Base-by-base conservation (phyloP, 1,284 basidiomycete species). In the Lentinula novae-zelandiae region DNA sequence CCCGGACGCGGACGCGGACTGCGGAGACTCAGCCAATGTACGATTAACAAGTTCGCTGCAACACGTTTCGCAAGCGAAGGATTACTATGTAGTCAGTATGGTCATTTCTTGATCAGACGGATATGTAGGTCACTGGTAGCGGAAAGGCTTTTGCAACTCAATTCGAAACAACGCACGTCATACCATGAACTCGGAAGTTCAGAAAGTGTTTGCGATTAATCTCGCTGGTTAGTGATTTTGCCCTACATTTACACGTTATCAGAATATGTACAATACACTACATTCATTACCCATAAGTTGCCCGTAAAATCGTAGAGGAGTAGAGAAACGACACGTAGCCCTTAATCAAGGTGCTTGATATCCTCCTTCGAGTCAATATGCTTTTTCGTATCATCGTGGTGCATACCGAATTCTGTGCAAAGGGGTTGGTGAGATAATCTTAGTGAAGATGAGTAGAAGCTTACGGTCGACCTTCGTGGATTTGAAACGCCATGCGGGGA, bases 401-500 rank as follows among this genome's bases (percentile, higher is more conserved):
- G 52, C 4, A 53, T 38, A n/a, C 13, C 52, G 31, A 53, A 53
- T 53, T 53, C 52, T 53, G 8, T 13, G 12, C 10, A 36, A 9
- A 34, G 3, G 7, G 6, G n/a, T 46, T n/a, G n/a, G 17, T 46
- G 10, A 20, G 10, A n/a, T 6, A 46, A 22, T 15, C 9, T 46
- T 10, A 8, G 22, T 22, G 9, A 20, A 12, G 20, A 20, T 15
- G 7, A 42, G n/a, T 4, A n/a, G n/a, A n/a, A 42, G 46, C 54
- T 56, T 46, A 56, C 54, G 54, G 42, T 56, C 42, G 13, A 46
- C 54, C 17, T 46, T 56, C 33, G 54, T 46, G 33, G 40, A 44
- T 15, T 46, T 56, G 42, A 56, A 56, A 15, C 54, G 20, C 54
- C 54, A 56, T 6, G 54, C 54, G 4, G 54, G 54, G 5, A 56